phyloP scores from a whole-genome alignment of 176 grass and related monocot genomes.

The Coix lacrymajobi region DNA sequence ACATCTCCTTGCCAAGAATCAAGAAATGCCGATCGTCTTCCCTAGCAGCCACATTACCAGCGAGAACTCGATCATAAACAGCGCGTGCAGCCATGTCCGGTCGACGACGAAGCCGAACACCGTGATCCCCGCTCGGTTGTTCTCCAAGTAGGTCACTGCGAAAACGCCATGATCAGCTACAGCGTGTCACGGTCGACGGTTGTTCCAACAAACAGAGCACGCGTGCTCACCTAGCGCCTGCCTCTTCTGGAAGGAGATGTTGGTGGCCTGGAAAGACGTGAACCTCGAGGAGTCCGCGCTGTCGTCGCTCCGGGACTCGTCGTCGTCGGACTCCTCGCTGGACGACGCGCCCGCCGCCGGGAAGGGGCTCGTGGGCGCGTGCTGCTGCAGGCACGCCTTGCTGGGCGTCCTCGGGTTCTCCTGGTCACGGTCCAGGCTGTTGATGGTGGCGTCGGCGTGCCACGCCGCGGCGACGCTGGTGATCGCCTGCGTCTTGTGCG shows the following conservation, averaged over 20 bases:
- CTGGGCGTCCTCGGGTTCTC: constrained; percentile 40
- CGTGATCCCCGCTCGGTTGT: constrained; percentile 77
- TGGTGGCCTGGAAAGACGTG: constrained; percentile 32
- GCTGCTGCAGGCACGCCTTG: constrained; percentile 20
- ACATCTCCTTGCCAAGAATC: neutral
- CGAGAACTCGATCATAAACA: constrained; percentile 88
- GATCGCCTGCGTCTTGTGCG: constrained; percentile 87
- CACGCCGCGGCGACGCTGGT: constrained; percentile 79
- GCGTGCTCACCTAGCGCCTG: constrained; percentile 67
- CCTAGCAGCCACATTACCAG: constrained; percentile 87
- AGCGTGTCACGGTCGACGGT: constrained; percentile 10
- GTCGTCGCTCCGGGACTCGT: constrained; percentile 42
- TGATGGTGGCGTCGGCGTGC: constrained; percentile 79
- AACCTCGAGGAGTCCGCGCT: constrained; percentile 35
- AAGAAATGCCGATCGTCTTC: constrained; percentile 76
- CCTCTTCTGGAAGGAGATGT: constrained; percentile 78
- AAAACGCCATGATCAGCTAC: constrained; percentile 24
- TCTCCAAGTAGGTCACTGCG: constrained; percentile 97
- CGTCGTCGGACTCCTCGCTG: constrained; percentile 12
- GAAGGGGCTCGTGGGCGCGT: constrained; percentile 1
- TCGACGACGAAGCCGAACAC: constrained; percentile 84
- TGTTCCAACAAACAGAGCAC: neutral
- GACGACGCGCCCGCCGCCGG: neutral
- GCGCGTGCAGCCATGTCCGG: constrained; percentile 75
- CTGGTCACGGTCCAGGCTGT: constrained; percentile 35